These are phyloP conservation scores for Phaffia tasmanica DNA, from an alignment of 768 basidiomycete species.

Conservation along the genomic window DNA sequence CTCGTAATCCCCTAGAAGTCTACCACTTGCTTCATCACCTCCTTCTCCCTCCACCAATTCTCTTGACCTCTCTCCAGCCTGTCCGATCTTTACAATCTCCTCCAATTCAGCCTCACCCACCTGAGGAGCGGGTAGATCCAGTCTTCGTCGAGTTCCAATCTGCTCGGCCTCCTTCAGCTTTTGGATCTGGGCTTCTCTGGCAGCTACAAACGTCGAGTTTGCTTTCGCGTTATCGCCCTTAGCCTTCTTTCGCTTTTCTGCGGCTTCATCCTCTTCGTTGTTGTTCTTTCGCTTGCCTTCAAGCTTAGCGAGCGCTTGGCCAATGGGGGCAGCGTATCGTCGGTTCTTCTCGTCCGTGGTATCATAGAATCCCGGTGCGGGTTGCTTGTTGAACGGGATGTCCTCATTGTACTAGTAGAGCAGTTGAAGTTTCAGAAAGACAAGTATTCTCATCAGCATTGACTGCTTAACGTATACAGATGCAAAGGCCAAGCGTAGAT, in stretches of 20 bases:
- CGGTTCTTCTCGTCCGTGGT: conserved; percentile 86
- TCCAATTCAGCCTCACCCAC: conserved; percentile 90
- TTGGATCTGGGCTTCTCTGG: conserved; percentile 93
- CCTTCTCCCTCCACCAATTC: conserved; percentile 63
- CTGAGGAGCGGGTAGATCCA: conserved; percentile 76
- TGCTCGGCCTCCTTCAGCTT: conserved; percentile 95
- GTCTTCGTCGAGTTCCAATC: conserved; percentile 72
- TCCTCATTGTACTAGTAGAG: conserved; percentile 78
- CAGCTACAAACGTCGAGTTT: conserved; percentile 88
- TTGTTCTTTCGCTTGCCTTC: conserved; percentile 75
- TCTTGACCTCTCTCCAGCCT: conserved; percentile 78
- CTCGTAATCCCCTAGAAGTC: conserved; percentile 83
- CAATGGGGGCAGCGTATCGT: conserved; percentile 70
- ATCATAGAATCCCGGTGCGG: conserved; percentile 93
- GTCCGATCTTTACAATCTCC: conserved; percentile 96
- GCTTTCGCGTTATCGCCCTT: conserved; percentile 47
- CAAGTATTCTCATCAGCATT: neutral
- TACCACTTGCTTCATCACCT: conserved; percentile 65
- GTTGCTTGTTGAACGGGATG: conserved; percentile 95
- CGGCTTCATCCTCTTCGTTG: conserved; percentile 75
- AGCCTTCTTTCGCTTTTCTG: conserved; percentile 63
- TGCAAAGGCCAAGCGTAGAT: neutral
- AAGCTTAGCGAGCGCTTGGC: conserved; percentile 76
- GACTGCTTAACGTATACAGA: no score
- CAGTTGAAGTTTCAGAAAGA: neutral